Evolutionary conservation across 495 filamentous ascomycete species (phyloP), one percentile per base, ranked within the genome.

Genomic region (Darksidea phi): DNA sequence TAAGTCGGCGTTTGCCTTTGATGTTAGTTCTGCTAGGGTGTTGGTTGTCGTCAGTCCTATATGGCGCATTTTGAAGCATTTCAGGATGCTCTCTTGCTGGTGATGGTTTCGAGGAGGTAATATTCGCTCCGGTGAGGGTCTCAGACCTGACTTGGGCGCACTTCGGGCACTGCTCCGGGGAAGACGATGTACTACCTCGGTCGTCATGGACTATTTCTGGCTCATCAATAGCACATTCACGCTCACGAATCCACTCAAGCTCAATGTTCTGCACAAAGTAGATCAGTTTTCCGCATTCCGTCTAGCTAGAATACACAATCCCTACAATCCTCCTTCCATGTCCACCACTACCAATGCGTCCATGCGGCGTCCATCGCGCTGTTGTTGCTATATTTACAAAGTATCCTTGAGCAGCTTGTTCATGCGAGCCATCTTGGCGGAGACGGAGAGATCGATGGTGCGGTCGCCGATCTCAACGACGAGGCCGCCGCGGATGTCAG

Each of bases 321-420:
- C 23, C 38, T 59, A 25, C 26, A 50, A 12, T 26, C 12, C 54
- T 3, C 28, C 13, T 28, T 23, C 21, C 38, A 12, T 38, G 4
- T 21, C 37, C 25, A 28, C 38, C 23, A 45, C 18, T 21, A 12
- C 52, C 34, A 56, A 17, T 36, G 37, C 45, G 1, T 32, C 12
- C 25, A 26, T 43, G 3, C 18, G 1, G 13, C 20, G 10, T 41
- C 56, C 41, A 12, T n/a, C 2, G 6, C 32, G 21, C 21, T 20
- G 18, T 17, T n/a, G 36, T 11, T 53, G 10, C 28, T 51, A 64
- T 68, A 77, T 91, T 91, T 91, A 98, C 86, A 97, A 78, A 74
- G 88, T 83, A 79, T 98, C 95, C 63, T 83, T 90, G 70, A 98
- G 87, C 73, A 96, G 87, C 86, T 98, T 98, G 88, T 97, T 98